Conservation (phyloP, 768 basidiomycete species). For the Lactarius hatsudake region DNA sequence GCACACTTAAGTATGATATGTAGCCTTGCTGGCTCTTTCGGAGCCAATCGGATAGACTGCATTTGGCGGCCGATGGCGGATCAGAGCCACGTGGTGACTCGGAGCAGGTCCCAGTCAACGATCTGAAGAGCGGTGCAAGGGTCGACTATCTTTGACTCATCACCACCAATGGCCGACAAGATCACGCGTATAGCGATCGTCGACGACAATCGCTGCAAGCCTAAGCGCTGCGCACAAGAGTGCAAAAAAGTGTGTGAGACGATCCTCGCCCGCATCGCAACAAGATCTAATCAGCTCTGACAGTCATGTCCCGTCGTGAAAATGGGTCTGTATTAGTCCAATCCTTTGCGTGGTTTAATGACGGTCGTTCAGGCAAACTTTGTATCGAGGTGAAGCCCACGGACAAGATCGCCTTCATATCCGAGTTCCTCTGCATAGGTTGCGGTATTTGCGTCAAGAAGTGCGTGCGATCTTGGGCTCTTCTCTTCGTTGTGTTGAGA, state of each 20-base stretch:
- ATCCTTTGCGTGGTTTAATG: slow-evolving; percentile 8
- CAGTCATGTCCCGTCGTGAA: slow-evolving; percentile 95
- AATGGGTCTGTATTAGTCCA: slow-evolving; percentile 66
- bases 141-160: background rate
- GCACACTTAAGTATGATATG: background rate
- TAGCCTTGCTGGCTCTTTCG: background rate
- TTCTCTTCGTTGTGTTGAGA: slow-evolving; percentile 1
- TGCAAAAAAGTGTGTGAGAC: slow-evolving; percentile 79
- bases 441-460: slow-evolving; percentile 99
- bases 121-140: background rate
- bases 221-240: slow-evolving; percentile 95
- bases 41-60: slow-evolving; percentile 17
- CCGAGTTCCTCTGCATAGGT: slow-evolving; percentile 97
- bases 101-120: background rate
- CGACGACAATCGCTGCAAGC: slow-evolving; percentile 89
- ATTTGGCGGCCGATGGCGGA: slow-evolving; percentile 7
- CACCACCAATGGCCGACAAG: slow-evolving; percentile 78
- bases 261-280: slow-evolving; percentile 16
- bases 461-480: slow-evolving; percentile 45
- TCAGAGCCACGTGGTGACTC: background rate
- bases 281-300: slow-evolving; percentile 20
- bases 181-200: slow-evolving; percentile 98
- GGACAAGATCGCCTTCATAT: slow-evolving; percentile 98
- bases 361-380: slow-evolving; percentile 66
- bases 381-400: slow-evolving; percentile 97